Evolutionary conservation across 495 filamentous ascomycete genomes (phyloP).

Genomic region (Podospora sp.): DNA sequence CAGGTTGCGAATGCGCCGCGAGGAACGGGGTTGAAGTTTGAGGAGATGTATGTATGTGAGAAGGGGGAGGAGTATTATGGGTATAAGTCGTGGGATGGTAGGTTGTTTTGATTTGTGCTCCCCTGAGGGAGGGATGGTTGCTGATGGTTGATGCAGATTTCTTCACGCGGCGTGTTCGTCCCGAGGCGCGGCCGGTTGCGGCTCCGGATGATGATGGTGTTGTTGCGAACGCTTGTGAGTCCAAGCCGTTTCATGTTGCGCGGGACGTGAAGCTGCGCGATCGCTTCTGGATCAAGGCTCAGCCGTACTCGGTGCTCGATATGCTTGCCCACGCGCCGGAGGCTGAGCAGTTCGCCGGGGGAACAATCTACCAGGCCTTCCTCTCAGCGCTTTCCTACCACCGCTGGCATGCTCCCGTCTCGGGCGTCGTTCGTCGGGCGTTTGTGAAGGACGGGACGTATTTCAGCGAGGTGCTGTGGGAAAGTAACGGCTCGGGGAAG

Average conservation of each 20-base stretch:
- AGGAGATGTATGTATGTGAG: slow-evolving; percentile 57
- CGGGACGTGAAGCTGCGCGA: slow-evolving; percentile 48
- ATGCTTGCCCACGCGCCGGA: slow-evolving; percentile 61
- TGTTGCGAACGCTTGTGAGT: slow-evolving; percentile 69
- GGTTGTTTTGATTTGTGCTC: slow-evolving; percentile 9
- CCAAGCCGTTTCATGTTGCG: slow-evolving; percentile 53
- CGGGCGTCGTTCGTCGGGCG: slow-evolving; percentile 57
- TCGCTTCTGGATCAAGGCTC: slow-evolving; percentile 70
- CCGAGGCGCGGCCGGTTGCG: slow-evolving; percentile 60
- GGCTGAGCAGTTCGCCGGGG: slow-evolving; percentile 57
- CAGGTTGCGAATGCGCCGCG: slow-evolving; percentile 49
- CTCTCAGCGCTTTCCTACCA: slow-evolving; percentile 68
- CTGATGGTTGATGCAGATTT: slow-evolving; percentile 49
- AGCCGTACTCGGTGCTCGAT: slow-evolving; percentile 65
- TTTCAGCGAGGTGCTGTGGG: slow-evolving; percentile 64
- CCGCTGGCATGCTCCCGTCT: slow-evolving; percentile 69
- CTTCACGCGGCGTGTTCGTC: slow-evolving; percentile 65
- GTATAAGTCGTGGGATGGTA: slow-evolving; percentile 70
- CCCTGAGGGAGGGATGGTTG: not conserved
- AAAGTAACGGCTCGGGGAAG: slow-evolving; percentile 33
- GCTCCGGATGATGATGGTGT: slow-evolving; percentile 55
- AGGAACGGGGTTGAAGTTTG: slow-evolving; percentile 50
- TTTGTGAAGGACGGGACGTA: slow-evolving; percentile 66
- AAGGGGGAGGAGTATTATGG: slow-evolving; percentile 55
- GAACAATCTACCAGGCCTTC: slow-evolving; percentile 70